Evolutionary conservation across 805 yeast genomes (phyloP), one percentile per base, ranked within the genome.

Genomic region (Metschnikowia cerradonensis): DNA sequence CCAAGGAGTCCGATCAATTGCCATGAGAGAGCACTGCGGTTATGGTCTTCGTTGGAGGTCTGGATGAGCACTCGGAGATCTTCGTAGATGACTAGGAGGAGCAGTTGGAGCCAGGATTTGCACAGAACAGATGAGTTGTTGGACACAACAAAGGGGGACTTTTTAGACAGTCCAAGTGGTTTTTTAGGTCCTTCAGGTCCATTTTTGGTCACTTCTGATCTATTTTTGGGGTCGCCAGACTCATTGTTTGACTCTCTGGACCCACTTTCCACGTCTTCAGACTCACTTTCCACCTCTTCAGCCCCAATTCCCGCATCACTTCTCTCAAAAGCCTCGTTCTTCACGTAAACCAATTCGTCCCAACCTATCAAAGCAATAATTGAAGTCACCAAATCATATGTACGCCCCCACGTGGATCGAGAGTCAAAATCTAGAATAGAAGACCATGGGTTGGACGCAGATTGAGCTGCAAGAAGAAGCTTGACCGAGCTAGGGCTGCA

Each of bases 101-200:
- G 68, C 60, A 84, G 84, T 56, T 88, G 96, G 31, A 89, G 71
- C 91, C 96, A 87, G 49, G 82, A 72, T 61, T 86, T 92, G 64
- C 95, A 87, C 34, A 82, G 46, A 22, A 48, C 30, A 11, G 45
- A 65, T 46, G 72, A 60, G 20, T 57, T 48, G 31, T 61, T 56
- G 49, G 62, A 57, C 2, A 65, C 66, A 13, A 59, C 62, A 49
- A 48, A 60, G 5, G 54, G 50, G 3, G 35, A 3, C 0, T 37
- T 48, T 13, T 36, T 52, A 40, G 20, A 26, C 30, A 26, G 11
- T 26, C 30, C 11, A 1, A 8, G 30, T 26, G 30, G 3, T 2
- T 26, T 8, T 26, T 10, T 26, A 1, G 13, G 1, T 11, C 2
- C 30, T 26, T 26, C 30, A 1, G 30, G 4, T 4, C n/a, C 55